These are phyloP conservation scores for Gentiana straminea DNA, from an alignment of 257 asterid genomes.

Conservation along the genomic window DNA sequence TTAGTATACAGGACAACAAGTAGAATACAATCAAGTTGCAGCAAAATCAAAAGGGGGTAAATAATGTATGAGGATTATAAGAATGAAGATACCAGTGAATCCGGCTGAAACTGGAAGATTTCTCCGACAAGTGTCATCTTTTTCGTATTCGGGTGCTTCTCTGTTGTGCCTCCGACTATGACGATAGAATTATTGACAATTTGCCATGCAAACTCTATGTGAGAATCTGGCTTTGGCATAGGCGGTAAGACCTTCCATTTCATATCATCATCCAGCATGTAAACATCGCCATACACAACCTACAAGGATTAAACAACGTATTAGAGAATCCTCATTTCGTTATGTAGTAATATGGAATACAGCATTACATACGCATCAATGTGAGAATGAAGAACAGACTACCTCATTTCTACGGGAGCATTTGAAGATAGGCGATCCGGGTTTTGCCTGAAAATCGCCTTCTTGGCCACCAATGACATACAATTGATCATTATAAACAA, in stretches of 20 bases:
- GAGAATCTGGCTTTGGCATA: constrained; percentile 96
- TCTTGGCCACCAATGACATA: constrained; percentile 85
- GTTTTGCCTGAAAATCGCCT: constrained; percentile 95
- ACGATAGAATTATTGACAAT: constrained; percentile 57
- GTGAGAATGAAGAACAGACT: constrained; percentile 4
- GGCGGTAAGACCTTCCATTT: constrained; percentile 78
- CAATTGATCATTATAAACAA: constrained; percentile 53
- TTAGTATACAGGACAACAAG: neutral
- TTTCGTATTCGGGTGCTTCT: constrained; percentile 82
- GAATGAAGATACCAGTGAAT: constrained; percentile 42
- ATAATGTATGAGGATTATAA: constrained; percentile 3
- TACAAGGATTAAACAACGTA: constrained; percentile 17
- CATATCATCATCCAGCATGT: constrained; percentile 83
- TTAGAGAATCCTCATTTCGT: too few relatives aligned
- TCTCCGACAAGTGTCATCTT: constrained; percentile 86
- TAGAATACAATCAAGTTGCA: constrained; percentile 2
- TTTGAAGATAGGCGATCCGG: constrained; percentile 88
- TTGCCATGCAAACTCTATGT: constrained; percentile 90
- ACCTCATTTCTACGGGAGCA: constrained; percentile 93
- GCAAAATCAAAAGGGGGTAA: neutral
- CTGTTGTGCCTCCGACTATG: constrained; percentile 92
- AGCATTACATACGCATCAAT: neutral
- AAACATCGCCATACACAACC: constrained; percentile 81
- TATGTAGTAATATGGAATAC: too few relatives aligned
- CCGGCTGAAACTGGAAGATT: constrained; percentile 56